Base-by-base conservation (phyloP, 164 flowering plant species). In the Umbellularia californica region DNA sequence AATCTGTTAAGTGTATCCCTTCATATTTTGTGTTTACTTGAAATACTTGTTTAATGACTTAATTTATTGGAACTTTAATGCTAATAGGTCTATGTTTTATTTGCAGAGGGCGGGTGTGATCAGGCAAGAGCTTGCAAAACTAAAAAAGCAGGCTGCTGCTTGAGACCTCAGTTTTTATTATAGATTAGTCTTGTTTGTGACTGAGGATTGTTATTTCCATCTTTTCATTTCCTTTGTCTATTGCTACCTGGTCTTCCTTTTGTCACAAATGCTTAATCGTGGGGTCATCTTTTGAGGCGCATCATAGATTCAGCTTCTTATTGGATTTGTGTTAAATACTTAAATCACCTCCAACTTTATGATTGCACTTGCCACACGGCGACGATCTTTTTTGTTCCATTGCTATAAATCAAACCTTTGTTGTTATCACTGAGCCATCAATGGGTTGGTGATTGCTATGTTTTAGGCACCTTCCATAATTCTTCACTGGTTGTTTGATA, bases 41-140 rank as follows among this genome's bases (percentile, higher is more conserved):
- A 41, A 0, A 0, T 41, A 41, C 47, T 35, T 5, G 11, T 41
- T 3, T 20, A 15, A 55, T 55, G n/a, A 15, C 60, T 55, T 20
- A 55, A 55, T 55, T 55, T 51, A n/a, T 70, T 15, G 33, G 10
- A 14, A 13, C 24, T 25, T 41, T 25, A 64, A 20, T 19, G 35
- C 51, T 27, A 12, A 30, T 20, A 9, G 69, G 5, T 12, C 41
- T 77, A 11, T 77, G 30, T 14, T 71, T 15, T 30, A 20, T 76
- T 50, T 82, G 89, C 97, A 91, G 97, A 91, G 82, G 73, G 89
- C 84, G 79, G 92, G 90, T 24, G 79, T 83, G 35, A 81, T 91
- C 66, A 85, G 87, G 79, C 93, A 90, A 75, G 98, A 93, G 81
- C 93, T 93, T 22, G 83, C 92, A 2, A 91, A 91, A 82, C 74